Base-by-base conservation (phyloP, 2,329 filamentous ascomycete genomes). In the Botrytis paeoniae region DNA sequence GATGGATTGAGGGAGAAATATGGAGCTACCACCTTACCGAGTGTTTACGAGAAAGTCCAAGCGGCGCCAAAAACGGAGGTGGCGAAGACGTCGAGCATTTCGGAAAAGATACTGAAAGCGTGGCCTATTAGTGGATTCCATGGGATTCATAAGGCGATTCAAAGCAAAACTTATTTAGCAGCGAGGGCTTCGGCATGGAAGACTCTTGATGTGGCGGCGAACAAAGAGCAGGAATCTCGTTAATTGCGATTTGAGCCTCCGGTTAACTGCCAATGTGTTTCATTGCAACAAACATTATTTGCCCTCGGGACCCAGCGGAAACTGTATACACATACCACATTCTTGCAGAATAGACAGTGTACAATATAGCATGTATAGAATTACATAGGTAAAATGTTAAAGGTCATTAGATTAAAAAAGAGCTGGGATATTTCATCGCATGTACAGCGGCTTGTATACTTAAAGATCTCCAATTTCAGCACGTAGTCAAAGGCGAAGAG, bases 1-100 rank as follows among this genome's bases (percentile, higher is more conserved):
- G 86, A 92, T 45, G 83, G 79, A 1, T 83, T 94, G 76, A 84
- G 92, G 25, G 75, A 79, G 37, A 92, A 91, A 79, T 93, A 92
- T 81, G 80, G 85, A 65, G 92, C 91, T 20, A 83, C 83, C 0
- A 84, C 85, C 10, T 82, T 93, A 77, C 91, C 91, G 39, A 89
- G 83, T 63, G 90, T 93, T 8, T 92, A 89, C 82, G 89, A 93
- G 78, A 94, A 94, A 82, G 89, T 92, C 61, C 86, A 85, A 75
- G 87, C 91, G 39, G 61, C 51, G 9, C 70, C 70, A 3, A 85
- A 86, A 75, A 82, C 86, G 29, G 83, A 84, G 51, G 85, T 86
- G 75, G 83, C 86, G 37, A 83, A 84, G 70, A 81, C 83, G 4
- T 83, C 85, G 74, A 80, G 83, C 66, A 80, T 81, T 69, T 82